A percentile compares a stretch with the other conserved stretches of the same genome.
Conservation (phyloP, 129 eudicot species). For the Flaveria brownii region DNA sequence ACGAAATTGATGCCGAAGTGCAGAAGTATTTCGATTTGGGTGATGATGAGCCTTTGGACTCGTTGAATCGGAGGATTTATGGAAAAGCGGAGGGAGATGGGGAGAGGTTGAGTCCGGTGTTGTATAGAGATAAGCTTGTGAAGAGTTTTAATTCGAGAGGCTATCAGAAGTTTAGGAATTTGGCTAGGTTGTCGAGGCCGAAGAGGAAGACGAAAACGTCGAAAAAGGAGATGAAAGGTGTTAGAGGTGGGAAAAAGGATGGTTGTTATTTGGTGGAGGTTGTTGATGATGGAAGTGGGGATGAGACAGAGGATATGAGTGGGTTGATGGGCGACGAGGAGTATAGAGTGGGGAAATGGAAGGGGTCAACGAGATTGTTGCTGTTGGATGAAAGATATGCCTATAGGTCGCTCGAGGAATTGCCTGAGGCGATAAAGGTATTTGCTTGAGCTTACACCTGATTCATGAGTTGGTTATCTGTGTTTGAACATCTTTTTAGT, state of each 20-base stretch:
- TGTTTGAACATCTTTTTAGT: background rate
- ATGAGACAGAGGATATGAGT: slow-evolving; percentile 55
- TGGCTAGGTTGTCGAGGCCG: slow-evolving; percentile 82
- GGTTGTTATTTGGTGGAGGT: slow-evolving; percentile 43
- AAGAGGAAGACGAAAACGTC: slow-evolving; percentile 44
- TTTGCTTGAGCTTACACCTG: slow-evolving; percentile 8
- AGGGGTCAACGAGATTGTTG: slow-evolving; percentile 80
- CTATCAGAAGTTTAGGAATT: slow-evolving; percentile 68
- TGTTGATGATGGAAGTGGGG: slow-evolving; percentile 33
- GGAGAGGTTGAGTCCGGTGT: slow-evolving; percentile 49
- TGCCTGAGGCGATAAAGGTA: slow-evolving; percentile 95
- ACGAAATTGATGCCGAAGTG: slow-evolving; percentile 61
- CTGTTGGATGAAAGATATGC: slow-evolving; percentile 78
- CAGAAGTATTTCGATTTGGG: slow-evolving; percentile 35
- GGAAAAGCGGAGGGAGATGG: slow-evolving; percentile 86
- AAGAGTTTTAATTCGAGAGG: slow-evolving; percentile 60
- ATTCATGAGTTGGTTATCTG: slow-evolving; percentile 27
- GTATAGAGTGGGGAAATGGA: slow-evolving; percentile 56
- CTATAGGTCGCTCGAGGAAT: slow-evolving; percentile 42
- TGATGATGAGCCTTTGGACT: slow-evolving; percentile 26
- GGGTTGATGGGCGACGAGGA: slow-evolving; percentile 65
- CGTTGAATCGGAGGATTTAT: slow-evolving; percentile 54
- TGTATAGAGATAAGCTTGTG: slow-evolving; percentile 67
- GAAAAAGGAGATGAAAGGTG: slow-evolving; percentile 28
- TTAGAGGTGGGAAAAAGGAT: slow-evolving; percentile 29